Percentiles rank a stretch among this genome's conserved stretches.
These are phyloP conservation scores for Monosporascus sp. DNA, from an alignment of 2,329 filamentous ascomycete species.

Conservation along the genomic window DNA sequence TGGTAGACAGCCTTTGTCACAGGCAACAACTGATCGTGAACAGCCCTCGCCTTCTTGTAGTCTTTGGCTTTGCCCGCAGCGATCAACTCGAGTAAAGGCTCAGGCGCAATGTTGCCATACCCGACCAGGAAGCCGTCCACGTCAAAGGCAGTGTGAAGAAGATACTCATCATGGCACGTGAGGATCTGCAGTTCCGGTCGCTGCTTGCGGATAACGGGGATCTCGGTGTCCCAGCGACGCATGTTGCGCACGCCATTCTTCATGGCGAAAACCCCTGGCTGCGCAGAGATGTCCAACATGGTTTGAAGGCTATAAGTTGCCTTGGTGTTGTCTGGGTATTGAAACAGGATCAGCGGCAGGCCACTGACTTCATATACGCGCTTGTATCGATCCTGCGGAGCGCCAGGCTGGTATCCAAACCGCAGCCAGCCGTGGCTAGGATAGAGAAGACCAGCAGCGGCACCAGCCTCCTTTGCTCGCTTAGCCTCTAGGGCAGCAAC, in stretches of 20 bases:
- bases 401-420: constrained; percentile 49
- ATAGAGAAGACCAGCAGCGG: constrained; percentile 45
- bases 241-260: constrained; percentile 53
- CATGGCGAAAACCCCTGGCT: constrained; percentile 49
- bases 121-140: constrained; percentile 50
- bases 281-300: constrained; percentile 46
- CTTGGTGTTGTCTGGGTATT: constrained; percentile 49
- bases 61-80: constrained; percentile 44
- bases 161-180: constrained; percentile 48
- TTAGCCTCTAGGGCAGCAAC: constrained; percentile 47
- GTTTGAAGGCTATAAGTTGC: constrained; percentile 47
- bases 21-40: constrained; percentile 46
- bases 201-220: constrained; percentile 44
- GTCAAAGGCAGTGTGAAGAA: constrained; percentile 46
- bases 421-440: constrained; percentile 49
- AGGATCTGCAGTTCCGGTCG: constrained; percentile 45
- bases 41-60: constrained; percentile 39
- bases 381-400: constrained; percentile 47
- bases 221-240: constrained; percentile 52
- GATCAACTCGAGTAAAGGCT: constrained; percentile 44
- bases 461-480: constrained; percentile 45
- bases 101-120: constrained; percentile 48
- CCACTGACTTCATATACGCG: constrained; percentile 43
- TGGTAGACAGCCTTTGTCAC: constrained; percentile 50
- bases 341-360: constrained; percentile 47